Base-by-base conservation (phyloP, 768 basidiomycete genomes). In the Punctularia strigosozonata region DNA sequence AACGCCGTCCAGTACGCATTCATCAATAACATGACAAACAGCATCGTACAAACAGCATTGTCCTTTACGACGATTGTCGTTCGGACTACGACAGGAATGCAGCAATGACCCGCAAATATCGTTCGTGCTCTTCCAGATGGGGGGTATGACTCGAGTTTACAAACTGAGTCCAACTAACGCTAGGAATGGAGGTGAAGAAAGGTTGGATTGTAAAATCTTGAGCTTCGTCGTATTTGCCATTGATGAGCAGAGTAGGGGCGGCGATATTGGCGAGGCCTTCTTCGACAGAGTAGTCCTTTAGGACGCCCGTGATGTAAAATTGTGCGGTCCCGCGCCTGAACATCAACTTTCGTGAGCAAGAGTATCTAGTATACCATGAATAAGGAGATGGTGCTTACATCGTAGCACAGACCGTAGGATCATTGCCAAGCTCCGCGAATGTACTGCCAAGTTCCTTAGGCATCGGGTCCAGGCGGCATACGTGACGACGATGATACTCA, bases 341-440 rank as follows among this genome's bases (percentile, higher is more conserved):
- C n/a, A n/a, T n/a, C n/a, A n/a, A n/a, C n/a, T n/a, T n/a, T n/a
- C n/a, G n/a, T n/a, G n/a, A n/a, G n/a, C n/a, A n/a, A n/a, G n/a
- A n/a, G n/a, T n/a, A n/a, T n/a, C n/a, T n/a, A n/a, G n/a, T n/a
- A n/a, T n/a, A n/a, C n/a, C n/a, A n/a, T n/a, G n/a, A n/a, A n/a
- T n/a, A n/a, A n/a, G n/a, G n/a, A n/a, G 10, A 5, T 8, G 21
- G 36, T 21, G 49, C 64, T 31, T 34, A 71, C 72, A 75, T 71
- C 2, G 66, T 66, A 25, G 48, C 41, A 37, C 65, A 65, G 5
- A 73, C 70, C 0, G 71, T 75, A 3, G 65, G 56, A 38, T 75
- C 72, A 28, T 62, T 56, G 5, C 59, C 62, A 4, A 64, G 32
- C 43, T 48, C 52, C 17, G 42, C 54, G 34, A 71, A 55, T 19